Base-by-base conservation (phyloP, 768 basidiomycete species). In the Mycena rosella region DNA sequence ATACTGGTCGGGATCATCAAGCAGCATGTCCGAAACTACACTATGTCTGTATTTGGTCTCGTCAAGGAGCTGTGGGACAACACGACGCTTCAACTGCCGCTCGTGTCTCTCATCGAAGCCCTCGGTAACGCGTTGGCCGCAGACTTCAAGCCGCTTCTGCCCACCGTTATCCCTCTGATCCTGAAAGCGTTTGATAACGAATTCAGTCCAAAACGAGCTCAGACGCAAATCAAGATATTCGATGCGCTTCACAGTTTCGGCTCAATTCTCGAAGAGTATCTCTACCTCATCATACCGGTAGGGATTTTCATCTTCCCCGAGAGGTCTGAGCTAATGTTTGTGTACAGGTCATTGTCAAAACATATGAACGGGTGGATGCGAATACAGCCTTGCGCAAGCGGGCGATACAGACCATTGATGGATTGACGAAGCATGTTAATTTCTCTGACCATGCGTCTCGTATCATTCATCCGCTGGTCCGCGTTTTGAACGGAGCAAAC, bases 401-500 rank as follows among this genome's bases (percentile, higher is more conserved):
- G 54, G 96, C 97, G 0, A 92, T 99, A 47, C 91, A 93, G 68
- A 96, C 95, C 1, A 93, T 99, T 45, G 95, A 96, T 49, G 93
- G 92, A 24, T 81, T 99, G 29, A 96, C 96, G 7, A 87, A 92
- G 70, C 87, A 96, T 63, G 95, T 99, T 72, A 98, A 99, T 80
- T 98, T 99, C 75, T 96, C 95, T 5, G 98, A 99, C 74, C 97
- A 99, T 70, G 96, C 98, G 24, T 97, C 96, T 13, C 89, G 97
- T 26, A 98, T 99, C 73, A 94, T 99, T 9, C 98, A 99, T 74
- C 96, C 98, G 6, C 85, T 99, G 27, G 92, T 95, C 44, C 88
- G 98, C 40, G 93, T 98, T 2, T 82, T 99, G 63, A 90, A 90
- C 45, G 84, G 83, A 38, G 83, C 86, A 2, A 91, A 86, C 71